Base-by-base conservation (phyloP, 2,329 filamentous ascomycete genomes). In the Chaetomium sp. region DNA sequence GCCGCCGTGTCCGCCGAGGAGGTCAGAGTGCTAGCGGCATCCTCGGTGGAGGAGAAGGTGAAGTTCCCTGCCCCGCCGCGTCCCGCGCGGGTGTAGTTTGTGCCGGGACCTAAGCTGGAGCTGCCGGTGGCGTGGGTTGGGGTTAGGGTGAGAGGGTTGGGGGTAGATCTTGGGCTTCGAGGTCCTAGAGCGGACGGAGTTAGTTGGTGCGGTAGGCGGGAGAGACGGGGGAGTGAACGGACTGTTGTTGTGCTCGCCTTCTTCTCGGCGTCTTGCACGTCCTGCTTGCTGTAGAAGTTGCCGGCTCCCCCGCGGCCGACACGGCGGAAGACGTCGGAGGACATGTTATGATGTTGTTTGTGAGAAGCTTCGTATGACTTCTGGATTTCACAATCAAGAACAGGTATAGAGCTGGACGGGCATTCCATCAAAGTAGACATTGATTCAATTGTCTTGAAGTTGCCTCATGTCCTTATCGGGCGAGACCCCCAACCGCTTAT, bases 61-160 rank as follows among this genome's bases (percentile, higher is more conserved):
- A 82, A 86, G 77, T 89, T 89, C 45, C 87, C 87, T 1, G 86
- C 85, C 23, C 87, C 87, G 68, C 87, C 87, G 64, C 87, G 83
- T 61, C 87, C 87, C 42, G 76, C 77, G 47, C 79, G 75, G 25
- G 76, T 70, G 75, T 81, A 81, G 57, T 70, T 71, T 71, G 63
- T 10, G 57, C 29, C 45, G 57, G 65, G 21, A 58, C 54, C 33
- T n/a, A 56, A 42, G 55, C n/a, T 51, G 61, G 61, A 31, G 9
- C 59, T 54, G 55, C 64, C 35, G 38, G 59, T 47, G 42, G 63
- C 57, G 12, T 47, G 60, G 62, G 54, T 64, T 25, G 27, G 38
- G 55, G 45, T 57, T 23, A 49, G 38, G 25, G 60, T 45, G 45
- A 57, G 42, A 19, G 29, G 21, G 60, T 38, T 25, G 55, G 55